Base-by-base conservation (phyloP, 2,329 filamentous ascomycete genomes). In the Cladosporium sp. region DNA sequence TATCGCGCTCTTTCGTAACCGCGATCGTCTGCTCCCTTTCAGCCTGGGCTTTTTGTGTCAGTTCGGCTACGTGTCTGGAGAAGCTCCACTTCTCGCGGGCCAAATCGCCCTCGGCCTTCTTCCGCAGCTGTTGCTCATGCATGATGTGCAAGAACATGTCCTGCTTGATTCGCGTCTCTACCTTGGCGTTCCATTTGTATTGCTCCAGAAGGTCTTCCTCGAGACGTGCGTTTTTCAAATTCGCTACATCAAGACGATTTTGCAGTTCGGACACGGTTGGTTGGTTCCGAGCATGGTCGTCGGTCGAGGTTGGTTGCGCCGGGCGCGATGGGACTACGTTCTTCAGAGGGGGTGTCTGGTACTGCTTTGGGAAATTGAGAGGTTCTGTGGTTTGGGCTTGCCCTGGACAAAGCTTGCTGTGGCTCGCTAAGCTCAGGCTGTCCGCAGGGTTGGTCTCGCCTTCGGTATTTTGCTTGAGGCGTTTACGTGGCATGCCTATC, bases 121-220 rank as follows among this genome's bases (percentile, higher is more conserved):
- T 45, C 3, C 22, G 42, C 32, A 11, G 18, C 16, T 54, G 16
- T 22, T 48, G 38, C n/a, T 33, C 44, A 40, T 54, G 45, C 52
- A 43, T 50, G 28, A 56, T 41, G 46, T 50, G 40, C 35, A 57
- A 44, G 22, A 55, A 13, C 53, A 57, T 54, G 31, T 55, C 55
- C 48, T 53, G 55, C 41, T 46, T 54, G 14, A 43, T 33, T 16
- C 44, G 34, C 2, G 18, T n/a, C 28, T 49, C 35, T 28, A 22
- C 46, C 35, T 41, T 18, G 14, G 35, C 11, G 35, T 37, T 37
- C 35, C 35, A 37, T n/a, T 37, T 10, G 9, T 37, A n/a, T n/a
- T 37, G 11, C 14, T 37, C 35, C 35, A n/a, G 11, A 6, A 51
- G 49, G 11, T 51, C 49, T 19, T 8, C 49, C 18, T 32, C 34